Conservation (phyloP, 345 rosid genomes). For the Streptanthus diversifolius region DNA sequence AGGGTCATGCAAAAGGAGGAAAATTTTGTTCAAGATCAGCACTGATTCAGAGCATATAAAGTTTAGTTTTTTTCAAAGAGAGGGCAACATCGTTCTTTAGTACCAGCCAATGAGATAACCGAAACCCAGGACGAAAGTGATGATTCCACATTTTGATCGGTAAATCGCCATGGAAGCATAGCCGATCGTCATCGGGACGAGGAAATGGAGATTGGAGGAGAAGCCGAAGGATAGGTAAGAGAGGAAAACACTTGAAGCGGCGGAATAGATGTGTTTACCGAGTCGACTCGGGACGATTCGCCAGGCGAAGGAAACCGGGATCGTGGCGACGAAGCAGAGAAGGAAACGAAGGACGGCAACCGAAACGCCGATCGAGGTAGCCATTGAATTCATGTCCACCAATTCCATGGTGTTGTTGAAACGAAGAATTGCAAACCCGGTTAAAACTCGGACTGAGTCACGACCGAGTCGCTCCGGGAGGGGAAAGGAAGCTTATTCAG, state of each 20-base stretch:
- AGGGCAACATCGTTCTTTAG: too few species aligned
- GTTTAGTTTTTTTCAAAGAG: background rate
- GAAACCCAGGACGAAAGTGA: constrained; percentile 70
- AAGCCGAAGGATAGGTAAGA: constrained; percentile 86
- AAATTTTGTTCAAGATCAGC: background rate
- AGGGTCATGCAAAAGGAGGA: constrained; percentile 4
- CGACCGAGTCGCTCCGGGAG: constrained; percentile 7
- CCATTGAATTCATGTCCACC: constrained; percentile 57
- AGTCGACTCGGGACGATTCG: constrained; percentile 61
- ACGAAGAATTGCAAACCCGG: background rate
- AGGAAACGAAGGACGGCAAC: constrained; percentile 84
- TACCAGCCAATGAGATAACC: constrained; percentile 97
- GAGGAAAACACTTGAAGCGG: constrained; percentile 57
- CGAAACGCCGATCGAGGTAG: constrained; percentile 78
- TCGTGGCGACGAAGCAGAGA: constrained; percentile 79
- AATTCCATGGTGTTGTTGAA: constrained; percentile 24
- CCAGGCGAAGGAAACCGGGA: constrained; percentile 72
- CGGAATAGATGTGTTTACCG: constrained; percentile 63
- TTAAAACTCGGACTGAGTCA: constrained; percentile 19
- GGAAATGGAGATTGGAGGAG: constrained; percentile 90
- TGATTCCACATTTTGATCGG: constrained; percentile 64
- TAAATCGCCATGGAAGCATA: constrained; percentile 72
- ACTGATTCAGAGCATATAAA: background rate
- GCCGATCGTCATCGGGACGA: constrained; percentile 76
- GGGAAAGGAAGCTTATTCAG: constrained; percentile 2